These are phyloP conservation scores for Fusarium lyarnte DNA, from an alignment of 2,329 filamentous ascomycete species.

Conservation along the genomic window DNA sequence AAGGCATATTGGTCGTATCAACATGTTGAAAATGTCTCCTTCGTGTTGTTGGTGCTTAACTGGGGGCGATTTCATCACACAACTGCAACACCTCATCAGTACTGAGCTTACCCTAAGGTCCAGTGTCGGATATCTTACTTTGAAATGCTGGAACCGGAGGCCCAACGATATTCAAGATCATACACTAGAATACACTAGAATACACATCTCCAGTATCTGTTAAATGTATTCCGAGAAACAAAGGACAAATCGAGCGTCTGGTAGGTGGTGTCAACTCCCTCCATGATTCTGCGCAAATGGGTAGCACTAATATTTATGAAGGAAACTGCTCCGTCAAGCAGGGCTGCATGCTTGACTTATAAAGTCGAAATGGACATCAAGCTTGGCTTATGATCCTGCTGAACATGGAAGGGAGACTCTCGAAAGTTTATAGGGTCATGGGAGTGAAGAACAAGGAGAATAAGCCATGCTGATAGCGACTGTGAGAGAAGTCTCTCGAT, in stretches of 20 bases:
- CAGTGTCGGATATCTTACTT: conserved; percentile 51
- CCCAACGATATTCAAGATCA: conserved; percentile 72
- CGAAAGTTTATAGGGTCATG: not conserved
- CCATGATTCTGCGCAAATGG: conserved; percentile 65
- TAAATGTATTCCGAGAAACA: conserved; percentile 63
- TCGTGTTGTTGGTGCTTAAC: conserved; percentile 71
- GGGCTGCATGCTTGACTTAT: too few species aligned
- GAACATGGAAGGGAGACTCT: not conserved
- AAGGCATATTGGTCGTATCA: conserved; percentile 47
- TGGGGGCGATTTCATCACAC: conserved; percentile 72
- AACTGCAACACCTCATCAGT: conserved; percentile 56
- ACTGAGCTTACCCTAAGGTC: not conserved
- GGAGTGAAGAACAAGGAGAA: not conserved
- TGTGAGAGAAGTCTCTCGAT: too few species aligned
- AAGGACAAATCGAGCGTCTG: conserved; percentile 55
- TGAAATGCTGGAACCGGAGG: conserved; percentile 75
- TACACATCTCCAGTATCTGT: conserved; percentile 59
- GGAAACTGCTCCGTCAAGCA: not conserved
- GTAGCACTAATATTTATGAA: too few species aligned
- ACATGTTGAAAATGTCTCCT: conserved; percentile 75
- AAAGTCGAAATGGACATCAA: too few species aligned
- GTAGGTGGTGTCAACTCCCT: conserved; percentile 43
- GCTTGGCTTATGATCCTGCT: not conserved
- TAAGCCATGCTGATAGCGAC: too few species aligned
- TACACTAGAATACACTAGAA: conserved; percentile 71